Evolutionary conservation across 2,329 filamentous ascomycete genomes (phyloP).

Genomic region (Alternaria alternata): DNA sequence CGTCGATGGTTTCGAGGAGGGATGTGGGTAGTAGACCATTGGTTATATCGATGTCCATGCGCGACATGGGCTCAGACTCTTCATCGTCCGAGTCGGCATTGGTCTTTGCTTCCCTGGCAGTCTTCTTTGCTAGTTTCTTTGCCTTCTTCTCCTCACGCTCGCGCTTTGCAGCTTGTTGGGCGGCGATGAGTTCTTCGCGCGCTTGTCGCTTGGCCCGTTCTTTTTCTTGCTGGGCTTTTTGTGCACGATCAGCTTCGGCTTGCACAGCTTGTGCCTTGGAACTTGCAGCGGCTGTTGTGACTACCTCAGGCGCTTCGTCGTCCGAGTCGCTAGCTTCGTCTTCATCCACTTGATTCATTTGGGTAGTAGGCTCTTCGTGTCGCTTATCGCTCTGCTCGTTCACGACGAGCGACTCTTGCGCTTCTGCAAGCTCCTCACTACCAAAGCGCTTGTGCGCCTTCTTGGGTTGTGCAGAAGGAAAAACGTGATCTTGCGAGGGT

Average conservation of each 20-base stretch:
- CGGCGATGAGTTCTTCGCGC: slow-evolving; percentile 42
- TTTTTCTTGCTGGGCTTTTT: slow-evolving; percentile 39
- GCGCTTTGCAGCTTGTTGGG: slow-evolving; percentile 45
- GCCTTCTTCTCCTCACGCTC: slow-evolving; percentile 42
- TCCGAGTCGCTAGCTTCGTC: slow-evolving; percentile 46
- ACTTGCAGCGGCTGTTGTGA: slow-evolving; percentile 43
- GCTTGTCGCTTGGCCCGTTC: slow-evolving; percentile 38
- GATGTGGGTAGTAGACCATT: slow-evolving; percentile 62
- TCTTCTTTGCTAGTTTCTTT: slow-evolving; percentile 34
- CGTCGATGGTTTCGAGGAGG: slow-evolving; percentile 58
- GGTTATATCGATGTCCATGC: slow-evolving; percentile 45
- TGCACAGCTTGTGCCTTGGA: slow-evolving; percentile 38
- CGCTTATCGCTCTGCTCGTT: slow-evolving; percentile 25
- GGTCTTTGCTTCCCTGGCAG: slow-evolving; percentile 23
- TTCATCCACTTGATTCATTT: slow-evolving; percentile 24
- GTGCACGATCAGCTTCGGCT: slow-evolving; percentile 42
- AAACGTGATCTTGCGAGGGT: slow-evolving; percentile 24
- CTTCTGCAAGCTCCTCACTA: slow-evolving; percentile 42
- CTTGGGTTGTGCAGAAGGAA: slow-evolving; percentile 20
- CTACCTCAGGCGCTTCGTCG: slow-evolving; percentile 51
- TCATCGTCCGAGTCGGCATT: slow-evolving; percentile 12
- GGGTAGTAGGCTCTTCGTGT: slow-evolving; percentile 15
- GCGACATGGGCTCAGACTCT: slow-evolving; percentile 8
- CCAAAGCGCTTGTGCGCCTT: slow-evolving; percentile 45
- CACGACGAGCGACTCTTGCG: slow-evolving; percentile 5